phyloP scores from a whole-genome alignment of 805 yeast species.

The Ogataea nonfermentans region DNA sequence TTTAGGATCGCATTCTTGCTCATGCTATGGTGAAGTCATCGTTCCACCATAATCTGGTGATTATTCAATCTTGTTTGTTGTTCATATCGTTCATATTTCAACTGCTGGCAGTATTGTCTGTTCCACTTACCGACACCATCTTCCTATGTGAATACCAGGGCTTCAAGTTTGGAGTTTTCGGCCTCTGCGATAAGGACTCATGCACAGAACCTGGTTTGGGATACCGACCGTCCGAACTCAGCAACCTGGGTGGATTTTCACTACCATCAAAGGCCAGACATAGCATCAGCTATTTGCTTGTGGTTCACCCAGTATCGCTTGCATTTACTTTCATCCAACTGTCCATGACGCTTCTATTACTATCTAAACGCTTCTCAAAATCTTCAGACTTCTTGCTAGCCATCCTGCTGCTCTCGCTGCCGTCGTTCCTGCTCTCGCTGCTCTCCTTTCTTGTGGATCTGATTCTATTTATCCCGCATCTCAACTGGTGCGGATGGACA shows the following conservation, averaged over 20 bases:
- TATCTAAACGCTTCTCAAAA: constrained; percentile 32
- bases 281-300: constrained; percentile 55
- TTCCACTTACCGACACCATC: constrained; percentile 52
- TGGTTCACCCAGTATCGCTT: constrained; percentile 67
- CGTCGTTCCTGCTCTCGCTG: constrained; percentile 66
- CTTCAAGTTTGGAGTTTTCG: constrained; percentile 66
- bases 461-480: constrained; percentile 68
- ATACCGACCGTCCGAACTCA: constrained; percentile 34
- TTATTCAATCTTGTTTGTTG: constrained; percentile 31
- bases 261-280: constrained; percentile 61
- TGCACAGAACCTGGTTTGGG: constrained; percentile 48
- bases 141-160: constrained; percentile 49
- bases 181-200: constrained; percentile 47
- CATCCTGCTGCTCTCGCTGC: constrained; percentile 57
- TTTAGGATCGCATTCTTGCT: not conserved
- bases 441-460: constrained; percentile 82
- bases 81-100: constrained; percentile 56
- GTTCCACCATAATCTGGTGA: constrained; percentile 22
- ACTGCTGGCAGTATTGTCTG: constrained; percentile 56
- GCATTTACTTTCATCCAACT: constrained; percentile 51
- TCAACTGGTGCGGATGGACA: constrained; percentile 86
- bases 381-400: constrained; percentile 46
- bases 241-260: constrained; percentile 39
- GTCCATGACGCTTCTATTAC: constrained; percentile 39
- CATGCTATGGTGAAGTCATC: constrained; percentile 3